These are phyloP conservation scores for Phytopythium oedochilum DNA, from an alignment of 352 stramenopile species.

Conservation along the genomic window DNA sequence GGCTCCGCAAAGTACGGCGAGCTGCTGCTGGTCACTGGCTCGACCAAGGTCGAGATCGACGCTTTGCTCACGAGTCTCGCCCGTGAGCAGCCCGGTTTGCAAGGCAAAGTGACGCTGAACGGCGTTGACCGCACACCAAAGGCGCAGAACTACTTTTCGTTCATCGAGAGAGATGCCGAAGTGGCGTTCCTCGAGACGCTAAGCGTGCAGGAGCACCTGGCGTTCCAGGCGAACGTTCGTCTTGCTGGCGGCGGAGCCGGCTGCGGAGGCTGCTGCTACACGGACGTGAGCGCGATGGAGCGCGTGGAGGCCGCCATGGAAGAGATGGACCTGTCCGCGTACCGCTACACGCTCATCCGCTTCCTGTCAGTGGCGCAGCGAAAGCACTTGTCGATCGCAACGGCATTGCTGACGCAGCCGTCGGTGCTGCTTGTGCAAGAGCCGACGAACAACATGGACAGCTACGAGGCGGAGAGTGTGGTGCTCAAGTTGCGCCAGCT, in stretches of 20 bases:
- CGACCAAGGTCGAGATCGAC: conserved; percentile 17
- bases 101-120: conserved; percentile 25
- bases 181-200: conserved; percentile 31
- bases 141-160: conserved; percentile 8
- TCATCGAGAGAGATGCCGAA: conserved; percentile 10
- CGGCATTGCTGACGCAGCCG: conserved; percentile 73
- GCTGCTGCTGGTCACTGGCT: conserved; percentile 23
- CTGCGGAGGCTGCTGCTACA: conserved; percentile 16
- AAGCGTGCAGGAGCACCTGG: conserved; percentile 29
- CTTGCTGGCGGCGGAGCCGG: conserved; percentile 8
- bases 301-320: conserved; percentile 23
- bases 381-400: conserved; percentile 82
- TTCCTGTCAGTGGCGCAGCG: conserved; percentile 33
- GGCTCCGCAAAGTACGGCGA: conserved; percentile 24
- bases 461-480: conserved; percentile 46
- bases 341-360: conserved; percentile 24
- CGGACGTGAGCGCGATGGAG: conserved; percentile 7
- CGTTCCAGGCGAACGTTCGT: conserved; percentile 21
- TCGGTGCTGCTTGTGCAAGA: conserved; percentile 86
- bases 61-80: conserved; percentile 22
- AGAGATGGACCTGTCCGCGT: conserved; percentile 16
- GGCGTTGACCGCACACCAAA: conserved; percentile 7
- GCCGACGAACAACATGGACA: conserved; percentile 61
- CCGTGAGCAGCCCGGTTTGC: conserved; percentile 8
- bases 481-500: conserved; percentile 60